Evolutionary conservation across 495 filamentous ascomycete species (phyloP).

Genomic region (Xylaria palmicola): DNA sequence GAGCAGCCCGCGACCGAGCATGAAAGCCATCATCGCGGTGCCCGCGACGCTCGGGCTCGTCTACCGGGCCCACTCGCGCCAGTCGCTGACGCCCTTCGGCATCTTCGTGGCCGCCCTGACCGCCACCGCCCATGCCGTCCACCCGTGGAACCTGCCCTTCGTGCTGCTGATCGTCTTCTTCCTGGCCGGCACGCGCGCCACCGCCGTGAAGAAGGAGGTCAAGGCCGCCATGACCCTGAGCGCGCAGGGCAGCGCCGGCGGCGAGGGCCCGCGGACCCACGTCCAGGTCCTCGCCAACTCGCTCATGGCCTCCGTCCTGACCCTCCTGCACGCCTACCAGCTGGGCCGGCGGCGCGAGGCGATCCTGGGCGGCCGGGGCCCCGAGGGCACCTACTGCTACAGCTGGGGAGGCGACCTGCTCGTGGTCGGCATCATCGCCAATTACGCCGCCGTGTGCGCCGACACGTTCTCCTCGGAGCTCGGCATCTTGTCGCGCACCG

Average conservation of each 20-base stretch:
- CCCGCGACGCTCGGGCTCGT: constrained; percentile 63
- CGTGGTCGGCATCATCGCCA: constrained; percentile 58
- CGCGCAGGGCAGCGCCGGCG: constrained; percentile 55
- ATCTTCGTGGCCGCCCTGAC: constrained; percentile 68
- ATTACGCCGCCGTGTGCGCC: constrained; percentile 88
- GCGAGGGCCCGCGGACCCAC: constrained; percentile 79
- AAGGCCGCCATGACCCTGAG: constrained; percentile 80
- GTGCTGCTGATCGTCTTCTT: constrained; percentile 82
- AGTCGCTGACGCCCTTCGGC: constrained; percentile 74
- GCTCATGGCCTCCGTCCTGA: constrained; percentile 69
- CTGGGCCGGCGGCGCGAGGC: constrained; percentile 46
- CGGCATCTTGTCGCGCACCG: constrained; percentile 76
- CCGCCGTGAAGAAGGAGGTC: constrained; percentile 82
- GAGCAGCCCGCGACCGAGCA: constrained; percentile 27
- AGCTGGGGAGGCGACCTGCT: constrained; percentile 55
- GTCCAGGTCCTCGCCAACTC: constrained; percentile 93
- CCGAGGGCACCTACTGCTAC: constrained; percentile 44
- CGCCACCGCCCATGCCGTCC: constrained; percentile 75
- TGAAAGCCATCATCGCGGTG: constrained; percentile 71
- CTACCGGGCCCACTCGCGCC: constrained; percentile 67
- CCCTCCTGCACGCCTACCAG: constrained; percentile 67
- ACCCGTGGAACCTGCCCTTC: constrained; percentile 91
- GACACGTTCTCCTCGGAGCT: constrained; percentile 97
- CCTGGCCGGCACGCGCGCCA: constrained; percentile 76
- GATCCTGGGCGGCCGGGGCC: constrained; percentile 17